Base-by-base conservation (phyloP, 2,329 filamentous ascomycete genomes). In the Alternaria dauci region DNA sequence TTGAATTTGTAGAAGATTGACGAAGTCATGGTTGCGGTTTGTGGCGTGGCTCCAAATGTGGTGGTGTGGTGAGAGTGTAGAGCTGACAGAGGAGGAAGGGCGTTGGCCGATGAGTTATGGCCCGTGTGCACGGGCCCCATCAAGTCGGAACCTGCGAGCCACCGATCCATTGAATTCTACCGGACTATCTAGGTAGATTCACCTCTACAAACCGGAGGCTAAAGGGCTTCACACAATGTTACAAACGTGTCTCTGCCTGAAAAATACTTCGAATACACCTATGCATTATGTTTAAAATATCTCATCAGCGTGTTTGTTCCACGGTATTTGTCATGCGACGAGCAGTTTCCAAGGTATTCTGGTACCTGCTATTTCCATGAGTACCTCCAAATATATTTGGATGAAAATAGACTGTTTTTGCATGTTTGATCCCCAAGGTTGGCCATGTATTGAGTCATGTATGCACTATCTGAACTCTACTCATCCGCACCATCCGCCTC, bases 1-100 rank as follows among this genome's bases (percentile, higher is more conserved):
- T 97, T 98, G 89, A 99, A 99, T 83, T 97, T 97, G 91, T 97
- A 99, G 83, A 97, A 98, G 77, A 99, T 95, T 69, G 94, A 98
- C 58, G 95, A 97, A 78, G 93, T 88, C 94, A 97, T 97, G 61
- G 64, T 97, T 62, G 65, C 61, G 68, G 44, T 42, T 52, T 57
- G 61, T 54, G 50, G 26, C 48, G 34, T 55, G 46, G 56, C 58
- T 46, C 48, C 54, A 47, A 12, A 55, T 9, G 36, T 53, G 50
- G 41, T 52, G 54, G 38, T 52, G 43, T 44, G 46, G 59, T 59
- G 62, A 55, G 61, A 52, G 57, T 58, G 62, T 48, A 46, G 43
- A 43, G 52, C 18, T 42, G 57, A 53, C 39, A 38, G 41, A 61
- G 39, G 32, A 46, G 51, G 54, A 34, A 32, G 50, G 55, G 41